Evolutionary conservation across 2,329 filamentous ascomycete genomes (phyloP).

Genomic region (Neophaeococcomyces mojaviensis): DNA sequence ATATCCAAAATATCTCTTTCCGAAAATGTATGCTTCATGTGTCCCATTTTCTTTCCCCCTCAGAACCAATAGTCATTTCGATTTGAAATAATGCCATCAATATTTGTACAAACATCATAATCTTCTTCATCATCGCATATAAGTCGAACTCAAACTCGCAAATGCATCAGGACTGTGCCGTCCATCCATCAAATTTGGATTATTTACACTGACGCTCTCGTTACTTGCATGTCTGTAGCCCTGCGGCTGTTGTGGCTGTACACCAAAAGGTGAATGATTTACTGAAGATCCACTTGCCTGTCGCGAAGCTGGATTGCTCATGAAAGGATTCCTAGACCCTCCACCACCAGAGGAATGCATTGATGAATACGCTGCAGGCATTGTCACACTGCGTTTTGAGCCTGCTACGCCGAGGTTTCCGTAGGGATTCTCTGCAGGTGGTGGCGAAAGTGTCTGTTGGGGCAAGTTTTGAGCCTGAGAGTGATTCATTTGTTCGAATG

Average conservation of each 20-base stretch:
- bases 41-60: too few species aligned
- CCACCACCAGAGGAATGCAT: constrained; percentile 22
- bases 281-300: neutral
- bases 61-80: too few species aligned
- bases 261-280: neutral
- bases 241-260: neutral
- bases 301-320: constrained; percentile 13
- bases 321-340: constrained; percentile 29
- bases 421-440: constrained; percentile 21
- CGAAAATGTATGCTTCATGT: too few species aligned
- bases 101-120: too few species aligned
- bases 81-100: too few species aligned
- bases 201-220: constrained; percentile 42
- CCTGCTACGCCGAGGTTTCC: constrained; percentile 19
- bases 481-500: constrained; percentile 19
- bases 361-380: constrained; percentile 24
- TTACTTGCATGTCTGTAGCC: constrained; percentile 31
- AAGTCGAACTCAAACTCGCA: constrained; percentile 42
- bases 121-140: constrained; percentile 23
- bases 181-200: constrained; percentile 33
- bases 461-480: constrained; percentile 12
- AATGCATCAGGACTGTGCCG: constrained; percentile 46
- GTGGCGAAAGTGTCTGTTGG: constrained; percentile 18
- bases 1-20: too few species aligned
- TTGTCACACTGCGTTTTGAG: constrained; percentile 26